A percentile compares a stretch with the other conserved stretches of the same genome.
Evolutionary conservation across 345 rosid species (phyloP).

Genomic region (Citrus unshiu): DNA sequence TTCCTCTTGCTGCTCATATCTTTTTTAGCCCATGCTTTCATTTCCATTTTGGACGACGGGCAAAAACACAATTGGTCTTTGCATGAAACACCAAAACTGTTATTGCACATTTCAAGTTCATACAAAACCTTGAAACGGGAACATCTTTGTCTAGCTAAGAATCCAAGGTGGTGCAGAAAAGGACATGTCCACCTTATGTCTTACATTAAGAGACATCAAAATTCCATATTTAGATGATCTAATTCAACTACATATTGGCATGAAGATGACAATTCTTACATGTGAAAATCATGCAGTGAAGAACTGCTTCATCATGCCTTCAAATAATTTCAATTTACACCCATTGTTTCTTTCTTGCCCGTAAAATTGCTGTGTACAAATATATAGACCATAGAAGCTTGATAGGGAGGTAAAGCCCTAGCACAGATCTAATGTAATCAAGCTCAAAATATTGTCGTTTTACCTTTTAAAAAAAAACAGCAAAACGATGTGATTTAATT

Average conservation of each 20-base stretch:
- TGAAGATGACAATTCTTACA: neutral
- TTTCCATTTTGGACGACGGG: neutral
- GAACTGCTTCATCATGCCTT: neutral
- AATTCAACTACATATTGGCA: neutral
- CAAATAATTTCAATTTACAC: neutral
- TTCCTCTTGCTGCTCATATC: neutral
- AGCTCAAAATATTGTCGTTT: too few species aligned
- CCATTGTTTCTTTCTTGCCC: neutral
- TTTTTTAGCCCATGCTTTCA: neutral
- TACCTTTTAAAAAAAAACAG: too few species aligned
- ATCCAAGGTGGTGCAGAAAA: slow-evolving; percentile 1
- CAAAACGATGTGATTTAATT: too few species aligned
- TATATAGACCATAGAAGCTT: too few species aligned
- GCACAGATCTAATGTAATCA: too few species aligned
- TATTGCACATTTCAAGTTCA: neutral
- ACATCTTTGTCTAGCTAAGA: slow-evolving; percentile 4
- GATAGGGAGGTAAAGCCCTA: too few species aligned
- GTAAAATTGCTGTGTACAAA: neutral
- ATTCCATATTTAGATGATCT: neutral
- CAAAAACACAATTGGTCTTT: too few species aligned
- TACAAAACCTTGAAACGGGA: slow-evolving; percentile 7
- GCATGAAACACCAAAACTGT: neutral
- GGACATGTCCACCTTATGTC: slow-evolving; percentile 21
- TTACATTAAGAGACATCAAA: slow-evolving; percentile 20
- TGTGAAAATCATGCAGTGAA: neutral